Evolutionary conservation across 345 rosid species (phyloP).

Genomic region (Populus deltoides): DNA sequence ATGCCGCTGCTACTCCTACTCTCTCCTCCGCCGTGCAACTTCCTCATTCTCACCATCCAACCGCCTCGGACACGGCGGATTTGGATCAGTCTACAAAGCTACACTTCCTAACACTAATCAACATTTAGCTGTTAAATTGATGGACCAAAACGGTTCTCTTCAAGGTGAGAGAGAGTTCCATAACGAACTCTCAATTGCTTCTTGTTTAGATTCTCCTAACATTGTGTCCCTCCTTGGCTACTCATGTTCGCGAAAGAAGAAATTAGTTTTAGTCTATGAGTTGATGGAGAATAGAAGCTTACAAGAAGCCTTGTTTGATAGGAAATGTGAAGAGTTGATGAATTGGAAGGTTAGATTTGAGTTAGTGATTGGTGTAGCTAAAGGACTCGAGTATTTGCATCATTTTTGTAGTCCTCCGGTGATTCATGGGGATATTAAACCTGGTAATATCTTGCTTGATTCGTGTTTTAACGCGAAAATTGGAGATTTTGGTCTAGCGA

Average conservation of each 20-base stretch:
- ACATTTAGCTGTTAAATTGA: constrained; percentile 37
- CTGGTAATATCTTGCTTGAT: constrained; percentile 60
- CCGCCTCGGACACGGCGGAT: constrained; percentile 22
- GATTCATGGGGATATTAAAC: constrained; percentile 70
- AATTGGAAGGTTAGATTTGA: constrained; percentile 50
- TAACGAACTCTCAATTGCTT: constrained; percentile 45
- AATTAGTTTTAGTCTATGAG: constrained; percentile 59
- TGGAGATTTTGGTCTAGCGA: constrained; percentile 76
- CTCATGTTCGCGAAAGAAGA: constrained; percentile 41
- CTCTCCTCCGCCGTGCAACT: constrained; percentile 13
- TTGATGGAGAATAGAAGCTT: constrained; percentile 74
- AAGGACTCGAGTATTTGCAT: constrained; percentile 19
- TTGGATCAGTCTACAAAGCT: constrained; percentile 55
- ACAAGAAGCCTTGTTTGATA: constrained; percentile 61
- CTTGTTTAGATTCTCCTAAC: constrained; percentile 14
- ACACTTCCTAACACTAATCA: constrained; percentile 28
- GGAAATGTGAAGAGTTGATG: constrained; percentile 73
- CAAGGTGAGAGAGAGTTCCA: constrained; percentile 83
- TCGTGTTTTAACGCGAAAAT: constrained; percentile 59
- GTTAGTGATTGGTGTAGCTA: constrained; percentile 9
- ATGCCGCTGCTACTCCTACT: constrained; percentile 19
- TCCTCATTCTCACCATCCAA: constrained; percentile 12
- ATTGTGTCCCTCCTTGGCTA: constrained; percentile 63
- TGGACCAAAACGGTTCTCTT: constrained; percentile 53
- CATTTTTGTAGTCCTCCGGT: constrained; percentile 49